phyloP scores from a whole-genome alignment of 768 basidiomycete genomes.

The Suillus spraguei region DNA sequence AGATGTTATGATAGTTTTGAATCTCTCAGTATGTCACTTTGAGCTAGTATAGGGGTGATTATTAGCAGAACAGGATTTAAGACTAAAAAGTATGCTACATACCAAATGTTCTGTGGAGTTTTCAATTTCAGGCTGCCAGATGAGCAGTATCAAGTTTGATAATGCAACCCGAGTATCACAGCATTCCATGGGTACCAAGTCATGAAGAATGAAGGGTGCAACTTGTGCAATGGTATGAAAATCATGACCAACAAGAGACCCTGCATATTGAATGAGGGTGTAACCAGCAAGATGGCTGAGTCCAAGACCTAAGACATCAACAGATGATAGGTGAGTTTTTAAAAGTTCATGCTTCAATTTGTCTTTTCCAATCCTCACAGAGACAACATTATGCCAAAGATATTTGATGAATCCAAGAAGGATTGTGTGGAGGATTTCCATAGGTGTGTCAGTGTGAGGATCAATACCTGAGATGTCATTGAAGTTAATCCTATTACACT shows the following conservation, averaged over 20 bases:
- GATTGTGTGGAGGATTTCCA: conserved; percentile 26
- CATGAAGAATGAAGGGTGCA: conserved; percentile 18
- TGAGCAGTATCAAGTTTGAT: conserved; percentile 34
- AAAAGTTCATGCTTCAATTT: conserved; percentile 11
- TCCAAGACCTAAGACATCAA: conserved; percentile 19
- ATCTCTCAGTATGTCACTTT: too few relatives aligned
- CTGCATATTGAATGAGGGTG: conserved; percentile 23
- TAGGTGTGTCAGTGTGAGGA: conserved; percentile 23
- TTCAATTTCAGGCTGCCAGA: conserved; percentile 43
- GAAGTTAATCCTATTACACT: neutral
- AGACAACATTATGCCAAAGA: conserved; percentile 21
- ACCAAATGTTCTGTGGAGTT: conserved; percentile 39
- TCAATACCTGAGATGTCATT: conserved; percentile 18
- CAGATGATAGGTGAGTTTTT: conserved; percentile 8
- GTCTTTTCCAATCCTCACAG: conserved; percentile 2
- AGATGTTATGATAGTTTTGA: too few relatives aligned
- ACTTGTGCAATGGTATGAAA: conserved; percentile 23
- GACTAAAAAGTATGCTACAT: conserved; percentile 11
- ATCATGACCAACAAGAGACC: conserved; percentile 22
- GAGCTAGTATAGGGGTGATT: too few relatives aligned
- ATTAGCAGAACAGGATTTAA: conserved; percentile 5
- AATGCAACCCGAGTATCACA: conserved; percentile 38
- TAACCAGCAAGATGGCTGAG: conserved; percentile 13
- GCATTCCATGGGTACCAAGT: conserved; percentile 17
- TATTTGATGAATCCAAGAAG: conserved; percentile 28